Conservation (phyloP, 2,329 filamentous ascomycete genomes). For the Colletotrichum horii region DNA sequence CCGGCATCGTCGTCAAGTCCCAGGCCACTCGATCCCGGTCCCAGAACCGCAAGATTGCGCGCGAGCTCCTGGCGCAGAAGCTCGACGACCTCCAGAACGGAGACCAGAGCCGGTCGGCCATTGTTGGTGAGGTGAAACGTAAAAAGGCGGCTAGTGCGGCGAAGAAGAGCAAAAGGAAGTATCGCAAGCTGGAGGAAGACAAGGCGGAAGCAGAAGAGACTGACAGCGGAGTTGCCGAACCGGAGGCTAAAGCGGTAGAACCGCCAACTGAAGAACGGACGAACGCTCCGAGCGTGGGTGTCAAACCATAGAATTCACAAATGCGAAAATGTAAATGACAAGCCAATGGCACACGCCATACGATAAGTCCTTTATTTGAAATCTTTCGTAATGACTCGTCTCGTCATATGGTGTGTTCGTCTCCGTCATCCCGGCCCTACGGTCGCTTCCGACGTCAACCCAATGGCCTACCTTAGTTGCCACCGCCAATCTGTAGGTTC, state of each 20-base stretch:
- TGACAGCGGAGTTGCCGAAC: slow-evolving; percentile 16
- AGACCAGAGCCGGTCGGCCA: slow-evolving; percentile 66
- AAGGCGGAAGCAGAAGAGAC: slow-evolving; percentile 33
- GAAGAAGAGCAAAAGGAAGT: slow-evolving; percentile 87
- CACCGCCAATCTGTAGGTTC: neutral
- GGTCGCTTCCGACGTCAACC: neutral
- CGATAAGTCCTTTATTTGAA: neutral
- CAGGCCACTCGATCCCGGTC: slow-evolving; percentile 87
- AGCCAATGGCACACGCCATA: neutral
- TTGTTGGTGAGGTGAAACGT: slow-evolving; percentile 67
- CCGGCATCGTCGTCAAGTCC: slow-evolving; percentile 91
- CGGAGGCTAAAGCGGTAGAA: slow-evolving; percentile 15
- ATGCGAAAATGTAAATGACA: neutral
- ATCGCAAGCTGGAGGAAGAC: slow-evolving; percentile 63
- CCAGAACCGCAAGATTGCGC: slow-evolving; percentile 87
- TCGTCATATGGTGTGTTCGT: neutral
- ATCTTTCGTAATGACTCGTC: neutral
- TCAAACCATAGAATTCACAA: slow-evolving; percentile 16
- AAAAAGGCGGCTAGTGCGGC: slow-evolving; percentile 76
- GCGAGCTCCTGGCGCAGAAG: slow-evolving; percentile 75
- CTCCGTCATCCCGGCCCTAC: neutral
- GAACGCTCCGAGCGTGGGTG: neutral
- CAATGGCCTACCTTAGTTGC: neutral
- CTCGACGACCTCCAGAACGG: slow-evolving; percentile 78
- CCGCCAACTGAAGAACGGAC: slow-evolving; percentile 1